Percentiles rank a stretch among this genome's conserved stretches.
Conservation (phyloP, 768 basidiomycete species). For the Leccinum disarticulatum region DNA sequence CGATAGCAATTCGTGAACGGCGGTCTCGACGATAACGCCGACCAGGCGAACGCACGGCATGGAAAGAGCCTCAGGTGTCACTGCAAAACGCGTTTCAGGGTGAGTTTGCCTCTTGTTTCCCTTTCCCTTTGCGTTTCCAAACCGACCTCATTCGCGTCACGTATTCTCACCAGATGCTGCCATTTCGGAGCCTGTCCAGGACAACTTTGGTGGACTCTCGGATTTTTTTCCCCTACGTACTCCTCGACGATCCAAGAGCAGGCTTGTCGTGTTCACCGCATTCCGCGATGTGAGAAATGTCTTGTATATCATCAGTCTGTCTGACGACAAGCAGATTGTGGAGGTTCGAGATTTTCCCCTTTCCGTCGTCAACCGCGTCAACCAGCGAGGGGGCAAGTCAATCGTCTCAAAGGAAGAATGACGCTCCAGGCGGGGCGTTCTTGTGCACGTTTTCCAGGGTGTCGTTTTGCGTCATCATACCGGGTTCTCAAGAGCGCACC, state of each 20-base stretch:
- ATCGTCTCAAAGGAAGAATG: constrained; percentile 34
- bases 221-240: constrained; percentile 44
- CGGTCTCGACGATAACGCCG: too few relatives aligned
- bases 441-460: constrained; percentile 26
- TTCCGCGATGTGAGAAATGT: constrained; percentile 34
- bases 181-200: constrained; percentile 40
- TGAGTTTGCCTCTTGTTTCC: too few relatives aligned
- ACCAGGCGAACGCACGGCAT: too few relatives aligned
- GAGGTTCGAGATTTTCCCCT: constrained; percentile 36
- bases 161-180: not conserved
- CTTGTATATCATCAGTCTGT: constrained; percentile 34
- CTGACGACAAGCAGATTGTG: constrained; percentile 23
- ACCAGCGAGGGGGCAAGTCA: constrained; percentile 17
- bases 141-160: too few relatives aligned
- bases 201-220: constrained; percentile 62
- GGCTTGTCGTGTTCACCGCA: constrained; percentile 32
- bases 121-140: too few relatives aligned
- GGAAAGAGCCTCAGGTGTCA: too few relatives aligned
- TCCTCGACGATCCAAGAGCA: constrained; percentile 36
- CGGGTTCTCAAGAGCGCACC: not conserved
- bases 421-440: constrained; percentile 33
- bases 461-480: constrained; percentile 24
- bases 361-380: constrained; percentile 28
- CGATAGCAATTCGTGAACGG: too few relatives aligned
- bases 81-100: too few relatives aligned